Percentiles rank a stretch among this genome's conserved stretches.
phyloP scores from a whole-genome alignment of 768 basidiomycete genomes.

The Macrolepiota fuliginosa region DNA sequence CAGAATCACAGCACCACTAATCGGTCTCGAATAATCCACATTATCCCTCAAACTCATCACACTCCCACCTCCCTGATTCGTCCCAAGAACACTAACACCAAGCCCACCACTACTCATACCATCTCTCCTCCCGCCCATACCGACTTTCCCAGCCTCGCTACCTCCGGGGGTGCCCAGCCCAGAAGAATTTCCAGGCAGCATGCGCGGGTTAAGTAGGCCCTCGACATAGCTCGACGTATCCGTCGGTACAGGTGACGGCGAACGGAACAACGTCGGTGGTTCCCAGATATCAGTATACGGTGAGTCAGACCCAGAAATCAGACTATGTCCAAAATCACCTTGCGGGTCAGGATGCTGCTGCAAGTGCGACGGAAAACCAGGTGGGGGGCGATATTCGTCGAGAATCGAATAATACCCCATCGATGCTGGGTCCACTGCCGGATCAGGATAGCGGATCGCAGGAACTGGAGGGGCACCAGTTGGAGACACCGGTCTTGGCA shows the following conservation, averaged over 20 bases:
- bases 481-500: background rate
- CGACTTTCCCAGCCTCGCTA: background rate
- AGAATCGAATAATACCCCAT: background rate
- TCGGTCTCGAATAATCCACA: conserved; percentile 38
- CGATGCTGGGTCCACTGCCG: background rate
- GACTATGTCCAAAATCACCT: background rate
- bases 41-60: conserved; percentile 35
- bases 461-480: conserved; percentile 13
- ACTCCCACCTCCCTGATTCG: conserved; percentile 25
- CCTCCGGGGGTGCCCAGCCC: background rate
- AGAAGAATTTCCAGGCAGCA: background rate
- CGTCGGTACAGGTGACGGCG: conserved; percentile 26
- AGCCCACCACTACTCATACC: background rate
- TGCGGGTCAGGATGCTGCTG: background rate
- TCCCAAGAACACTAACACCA: conserved; percentile 15
- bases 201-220: conserved; percentile 28
- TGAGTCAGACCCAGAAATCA: background rate
- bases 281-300: conserved; percentile 21
- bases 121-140: background rate
- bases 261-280: conserved; percentile 22
- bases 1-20: conserved; percentile 24
- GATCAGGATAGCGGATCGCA: background rate
- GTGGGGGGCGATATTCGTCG: background rate
- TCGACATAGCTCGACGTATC: conserved; percentile 27
- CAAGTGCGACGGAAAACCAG: too few species aligned